phyloP scores from a whole-genome alignment of 345 rosid genomes.

The Populus tremula region DNA sequence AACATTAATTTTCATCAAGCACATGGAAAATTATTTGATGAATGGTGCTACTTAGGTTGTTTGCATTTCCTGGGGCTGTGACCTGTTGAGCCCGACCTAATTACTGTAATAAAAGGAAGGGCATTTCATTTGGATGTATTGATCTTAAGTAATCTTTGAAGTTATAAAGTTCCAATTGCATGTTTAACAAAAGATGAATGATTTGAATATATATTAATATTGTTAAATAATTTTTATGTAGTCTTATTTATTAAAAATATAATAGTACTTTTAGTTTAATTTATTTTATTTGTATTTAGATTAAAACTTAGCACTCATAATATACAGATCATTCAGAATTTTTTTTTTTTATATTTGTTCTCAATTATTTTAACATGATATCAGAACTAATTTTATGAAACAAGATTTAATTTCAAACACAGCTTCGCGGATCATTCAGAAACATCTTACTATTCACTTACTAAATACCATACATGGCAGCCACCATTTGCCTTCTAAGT shows the following conservation, averaged over 20 bases:
- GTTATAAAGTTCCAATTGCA: not conserved
- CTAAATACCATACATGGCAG: not conserved
- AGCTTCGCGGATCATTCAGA: not conserved
- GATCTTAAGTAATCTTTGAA: not conserved
- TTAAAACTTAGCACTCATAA: no score
- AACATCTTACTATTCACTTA: not conserved
- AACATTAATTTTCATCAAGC: constrained; percentile 16
- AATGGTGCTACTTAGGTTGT: constrained; percentile 5
- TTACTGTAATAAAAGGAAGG: not conserved
- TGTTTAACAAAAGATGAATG: not conserved
- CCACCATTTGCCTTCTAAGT: not conserved
- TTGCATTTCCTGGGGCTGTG: not conserved
- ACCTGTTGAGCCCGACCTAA: not conserved
- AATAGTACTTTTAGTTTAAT: no score
- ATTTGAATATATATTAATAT: no score
- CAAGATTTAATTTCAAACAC: no score
- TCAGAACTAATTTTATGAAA: no score
- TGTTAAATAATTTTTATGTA: no score
- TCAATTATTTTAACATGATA: no score
- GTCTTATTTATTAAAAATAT: no score
- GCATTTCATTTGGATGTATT: not conserved
- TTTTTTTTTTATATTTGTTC: no score
- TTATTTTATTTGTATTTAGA: no score
- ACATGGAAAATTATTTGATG: constrained; percentile 24
- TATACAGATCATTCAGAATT: no score